Evolutionary conservation across 2,329 filamentous ascomycete species (phyloP).

Genomic region (Colletotrichum cordylinicola): DNA sequence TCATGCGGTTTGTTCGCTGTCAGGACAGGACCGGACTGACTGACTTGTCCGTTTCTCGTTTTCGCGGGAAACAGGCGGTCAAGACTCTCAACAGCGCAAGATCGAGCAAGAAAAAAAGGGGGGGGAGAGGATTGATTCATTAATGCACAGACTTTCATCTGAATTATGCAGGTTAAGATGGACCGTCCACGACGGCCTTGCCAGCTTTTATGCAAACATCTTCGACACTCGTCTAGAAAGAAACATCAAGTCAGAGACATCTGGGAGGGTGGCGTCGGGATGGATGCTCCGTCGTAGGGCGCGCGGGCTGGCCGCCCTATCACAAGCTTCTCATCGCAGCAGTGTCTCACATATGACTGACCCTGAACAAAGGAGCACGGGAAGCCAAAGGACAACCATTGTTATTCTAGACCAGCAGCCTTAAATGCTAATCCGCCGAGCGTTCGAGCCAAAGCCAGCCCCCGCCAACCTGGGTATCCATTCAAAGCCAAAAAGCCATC

Average conservation of each 20-base stretch:
- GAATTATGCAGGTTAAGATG: neutral
- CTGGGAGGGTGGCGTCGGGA: neutral
- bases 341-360: neutral
- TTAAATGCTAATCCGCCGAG: neutral
- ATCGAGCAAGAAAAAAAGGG: neutral
- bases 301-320: neutral
- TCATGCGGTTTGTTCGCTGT: neutral
- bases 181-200: neutral
- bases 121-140: neutral
- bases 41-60: neutral
- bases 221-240: neutral
- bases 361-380: neutral
- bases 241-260: neutral
- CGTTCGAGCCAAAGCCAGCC: neutral
- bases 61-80: neutral
- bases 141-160: neutral
- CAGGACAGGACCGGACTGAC: neutral
- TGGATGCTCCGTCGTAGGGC: neutral
- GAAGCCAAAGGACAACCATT: neutral
- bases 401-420: neutral
- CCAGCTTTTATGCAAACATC: neutral
- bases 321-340: neutral
- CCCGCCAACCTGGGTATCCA: conserved; percentile 9
- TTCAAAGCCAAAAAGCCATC: neutral
- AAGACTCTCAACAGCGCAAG: neutral